phyloP scores from a whole-genome alignment of 2,329 filamentous ascomycete genomes.

The Macrophomina phaseolina region DNA sequence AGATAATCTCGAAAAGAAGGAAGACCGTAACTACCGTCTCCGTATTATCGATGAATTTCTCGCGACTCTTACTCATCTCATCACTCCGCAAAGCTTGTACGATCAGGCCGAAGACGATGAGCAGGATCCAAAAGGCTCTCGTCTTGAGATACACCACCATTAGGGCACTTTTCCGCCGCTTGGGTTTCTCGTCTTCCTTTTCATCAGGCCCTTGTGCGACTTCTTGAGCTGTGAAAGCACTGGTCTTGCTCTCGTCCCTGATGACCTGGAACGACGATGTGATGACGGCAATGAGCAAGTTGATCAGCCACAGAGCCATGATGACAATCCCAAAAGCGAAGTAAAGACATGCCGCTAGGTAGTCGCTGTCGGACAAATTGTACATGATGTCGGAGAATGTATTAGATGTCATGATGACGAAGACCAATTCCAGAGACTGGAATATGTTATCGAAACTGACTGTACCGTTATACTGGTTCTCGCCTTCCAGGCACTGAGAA shows the following conservation, averaged over 20 bases:
- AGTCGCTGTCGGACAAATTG: slow-evolving; percentile 89
- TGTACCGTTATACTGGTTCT: slow-evolving; percentile 81
- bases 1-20: slow-evolving; percentile 79
- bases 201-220: slow-evolving; percentile 50
- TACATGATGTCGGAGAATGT: slow-evolving; percentile 97
- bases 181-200: slow-evolving; percentile 42
- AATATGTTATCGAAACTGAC: slow-evolving; percentile 95
- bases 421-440: slow-evolving; percentile 90
- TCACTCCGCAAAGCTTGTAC: slow-evolving; percentile 79
- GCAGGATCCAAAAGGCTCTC: slow-evolving; percentile 74
- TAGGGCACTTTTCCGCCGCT: slow-evolving; percentile 57
- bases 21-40: slow-evolving; percentile 79
- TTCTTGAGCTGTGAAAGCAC: slow-evolving; percentile 84
- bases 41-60: slow-evolving; percentile 69
- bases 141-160: slow-evolving; percentile 79
- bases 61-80: slow-evolving; percentile 68
- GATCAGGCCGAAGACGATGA: slow-evolving; percentile 82
- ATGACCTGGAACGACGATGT: slow-evolving; percentile 99
- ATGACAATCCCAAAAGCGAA: slow-evolving; percentile 78
- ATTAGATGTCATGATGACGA: slow-evolving; percentile 98
- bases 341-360: slow-evolving; percentile 68
- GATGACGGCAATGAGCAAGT: slow-evolving; percentile 93
- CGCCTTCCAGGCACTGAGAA: slow-evolving; percentile 80
- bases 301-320: slow-evolving; percentile 94
- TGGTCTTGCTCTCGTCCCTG: slow-evolving; percentile 90